Base-by-base conservation (phyloP, 1,284 basidiomycete species). In the Taiwanofungus camphoratus region DNA sequence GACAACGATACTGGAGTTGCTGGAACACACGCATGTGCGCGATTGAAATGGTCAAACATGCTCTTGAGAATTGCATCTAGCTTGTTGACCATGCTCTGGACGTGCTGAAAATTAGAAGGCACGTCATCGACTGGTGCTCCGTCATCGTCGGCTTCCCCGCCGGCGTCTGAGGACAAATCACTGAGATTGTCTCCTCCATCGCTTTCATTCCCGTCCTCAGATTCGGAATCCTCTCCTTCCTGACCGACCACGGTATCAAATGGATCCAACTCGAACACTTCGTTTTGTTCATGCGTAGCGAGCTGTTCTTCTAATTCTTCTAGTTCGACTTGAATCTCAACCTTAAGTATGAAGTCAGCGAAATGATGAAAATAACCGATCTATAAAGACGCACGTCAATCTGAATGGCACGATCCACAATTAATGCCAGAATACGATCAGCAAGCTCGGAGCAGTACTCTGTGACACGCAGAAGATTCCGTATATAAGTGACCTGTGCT, bases 291-390 rank as follows among this genome's bases (percentile, higher is more conserved):
- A 19, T 77, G 65, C 2, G 65, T 65, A 2, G 73, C 73, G 11
- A 72, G 71, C 3, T 76, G 73, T 7, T 84, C 83, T 58, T 96
- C 94, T 15, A 95, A 69, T 53, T 97, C 93, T 61, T 98, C 95
- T 2, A 95, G 63, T 57, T 95, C 92, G 16, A 94, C 87, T 64
- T 97, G 95, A 39, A 99, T 96, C 65, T 99, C 95, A 35, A 98
- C 90, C 90, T 93, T 53, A 1, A 23, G 16, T n/a, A 16, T 11
- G 42, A 9, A 19, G n/a, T 38, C 37, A 53, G 47, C 5, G 36
- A 36, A 39, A 35, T 42, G 46, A 35, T 35, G 19, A n/a, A n/a
- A 13, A 16, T 2, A 3, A 27, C 11, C 33, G 18, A 35, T 11
- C n/a, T n/a, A n/a, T n/a, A 1, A 12, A 5, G 12, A 73, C 87